Conservation (phyloP, 225 moss, liverwort and hornwort species). For the Sphagnum contortum region DNA sequence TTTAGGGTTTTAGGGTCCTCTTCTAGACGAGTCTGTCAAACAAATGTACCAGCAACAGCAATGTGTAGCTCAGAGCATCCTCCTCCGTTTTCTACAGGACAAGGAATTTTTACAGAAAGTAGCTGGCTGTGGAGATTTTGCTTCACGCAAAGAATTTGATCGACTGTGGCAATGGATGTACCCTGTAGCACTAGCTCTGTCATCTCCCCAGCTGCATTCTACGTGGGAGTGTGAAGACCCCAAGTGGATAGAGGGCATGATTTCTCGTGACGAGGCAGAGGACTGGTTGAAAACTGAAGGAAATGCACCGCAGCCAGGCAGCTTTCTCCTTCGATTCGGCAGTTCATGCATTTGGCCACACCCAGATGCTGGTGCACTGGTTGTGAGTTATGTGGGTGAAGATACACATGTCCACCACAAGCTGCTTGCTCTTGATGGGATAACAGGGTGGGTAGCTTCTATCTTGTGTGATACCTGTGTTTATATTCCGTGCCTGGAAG, state of each 20-base stretch:
- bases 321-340: constrained; percentile 79
- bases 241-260: constrained; percentile 97
- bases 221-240: constrained; percentile 89
- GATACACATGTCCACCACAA: constrained; percentile 69
- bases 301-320: constrained; percentile 55
- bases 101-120: constrained; percentile 65
- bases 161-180: constrained; percentile 92
- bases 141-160: constrained; percentile 71
- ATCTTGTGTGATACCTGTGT: neutral
- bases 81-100: constrained; percentile 40
- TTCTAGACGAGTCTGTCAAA: no score
- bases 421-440: constrained; percentile 71
- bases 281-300: constrained; percentile 43
- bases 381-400: constrained; percentile 74
- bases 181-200: constrained; percentile 62
- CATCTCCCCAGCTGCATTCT: constrained; percentile 66
- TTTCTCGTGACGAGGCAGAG: constrained; percentile 72
- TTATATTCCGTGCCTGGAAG: constrained; percentile 3
- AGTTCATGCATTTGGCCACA: constrained; percentile 91
- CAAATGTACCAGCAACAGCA: no score
- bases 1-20: no score
- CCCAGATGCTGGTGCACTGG: constrained; percentile 93
- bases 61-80: no score
- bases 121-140: constrained; percentile 58
- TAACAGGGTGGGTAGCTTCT: constrained; percentile 46